phyloP scores from a whole-genome alignment of 257 asterid species.

The Misopates orontium region DNA sequence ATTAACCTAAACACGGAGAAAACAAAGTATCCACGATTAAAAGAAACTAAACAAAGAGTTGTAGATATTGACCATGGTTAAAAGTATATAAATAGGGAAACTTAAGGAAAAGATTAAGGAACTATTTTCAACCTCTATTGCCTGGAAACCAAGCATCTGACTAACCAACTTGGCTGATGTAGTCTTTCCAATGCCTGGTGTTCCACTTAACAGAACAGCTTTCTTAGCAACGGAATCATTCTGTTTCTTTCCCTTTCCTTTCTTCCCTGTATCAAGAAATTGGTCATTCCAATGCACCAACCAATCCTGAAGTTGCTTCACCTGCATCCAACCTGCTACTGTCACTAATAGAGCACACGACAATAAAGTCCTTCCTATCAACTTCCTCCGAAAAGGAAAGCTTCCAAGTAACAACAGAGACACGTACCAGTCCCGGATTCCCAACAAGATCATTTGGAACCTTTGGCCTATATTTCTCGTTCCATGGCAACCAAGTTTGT shows the following conservation, averaged over 20 bases:
- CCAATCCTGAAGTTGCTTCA: slow-evolving; percentile 98
- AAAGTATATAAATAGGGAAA: neutral
- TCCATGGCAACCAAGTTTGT: slow-evolving; percentile 68
- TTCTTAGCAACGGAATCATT: slow-evolving; percentile 83
- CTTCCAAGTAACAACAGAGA: slow-evolving; percentile 24
- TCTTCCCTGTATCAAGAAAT: slow-evolving; percentile 59
- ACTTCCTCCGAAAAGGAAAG: slow-evolving; percentile 24
- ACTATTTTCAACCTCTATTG: slow-evolving; percentile 70
- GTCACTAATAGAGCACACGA: slow-evolving; percentile 27
- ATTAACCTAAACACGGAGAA: slow-evolving; percentile 60
- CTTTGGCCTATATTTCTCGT: slow-evolving; percentile 86
- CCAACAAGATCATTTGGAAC: slow-evolving; percentile 79
- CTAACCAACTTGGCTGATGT: slow-evolving; percentile 89
- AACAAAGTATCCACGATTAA: too few species aligned
- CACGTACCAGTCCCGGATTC: slow-evolving; percentile 82
- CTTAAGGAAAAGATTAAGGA: slow-evolving; percentile 1
- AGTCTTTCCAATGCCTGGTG: slow-evolving; percentile 98
- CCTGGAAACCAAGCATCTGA: slow-evolving; percentile 87
- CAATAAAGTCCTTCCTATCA: slow-evolving; percentile 8
- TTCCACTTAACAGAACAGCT: slow-evolving; percentile 89
- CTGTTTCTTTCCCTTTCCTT: slow-evolving; percentile 83
- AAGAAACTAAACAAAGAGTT: too few species aligned
- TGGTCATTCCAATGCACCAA: slow-evolving; percentile 72
- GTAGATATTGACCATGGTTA: neutral
- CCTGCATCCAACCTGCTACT: slow-evolving; percentile 52